These are phyloP conservation scores for Arthrobotrys iridis DNA, from an alignment of 2,329 filamentous ascomycete species.

Conservation along the genomic window DNA sequence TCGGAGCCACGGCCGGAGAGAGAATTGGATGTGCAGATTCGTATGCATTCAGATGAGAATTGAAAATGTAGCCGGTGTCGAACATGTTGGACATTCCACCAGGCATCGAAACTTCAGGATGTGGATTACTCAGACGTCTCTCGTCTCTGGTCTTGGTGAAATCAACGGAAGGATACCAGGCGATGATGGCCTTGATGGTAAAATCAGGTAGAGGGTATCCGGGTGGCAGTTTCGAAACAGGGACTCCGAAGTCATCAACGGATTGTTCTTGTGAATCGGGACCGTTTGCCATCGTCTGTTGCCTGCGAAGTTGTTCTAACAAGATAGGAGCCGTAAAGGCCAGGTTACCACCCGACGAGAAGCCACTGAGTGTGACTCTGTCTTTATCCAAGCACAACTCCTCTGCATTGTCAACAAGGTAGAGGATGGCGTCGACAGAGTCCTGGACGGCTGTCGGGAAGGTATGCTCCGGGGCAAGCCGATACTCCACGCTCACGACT, in stretches of 20 bases:
- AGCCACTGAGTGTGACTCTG: conserved; percentile 70
- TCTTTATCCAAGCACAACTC: conserved; percentile 69
- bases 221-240: conserved; percentile 30
- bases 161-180: conserved; percentile 73
- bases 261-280: not conserved
- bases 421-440: conserved; percentile 71
- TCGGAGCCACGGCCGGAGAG: conserved; percentile 69
- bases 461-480: conserved; percentile 72
- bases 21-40: conserved; percentile 67
- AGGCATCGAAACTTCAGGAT: conserved; percentile 70
- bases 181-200: conserved; percentile 66
- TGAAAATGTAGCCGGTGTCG: conserved; percentile 71
- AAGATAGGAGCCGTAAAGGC: conserved; percentile 61
- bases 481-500: conserved; percentile 73
- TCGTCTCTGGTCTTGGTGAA: conserved; percentile 69
- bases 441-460: conserved; percentile 75
- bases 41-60: conserved; percentile 63
- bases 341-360: conserved; percentile 70
- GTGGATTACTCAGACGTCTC: conserved; percentile 67
- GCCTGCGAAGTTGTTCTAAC: conserved; percentile 55
- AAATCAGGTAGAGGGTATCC: conserved; percentile 31
- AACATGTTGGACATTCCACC: conserved; percentile 71
- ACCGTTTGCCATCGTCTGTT: not conserved
- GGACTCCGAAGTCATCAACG: conserved; percentile 44
- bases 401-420: conserved; percentile 68